phyloP scores from a whole-genome alignment of 306 rosid species.

The Abrus pulchellus region DNA sequence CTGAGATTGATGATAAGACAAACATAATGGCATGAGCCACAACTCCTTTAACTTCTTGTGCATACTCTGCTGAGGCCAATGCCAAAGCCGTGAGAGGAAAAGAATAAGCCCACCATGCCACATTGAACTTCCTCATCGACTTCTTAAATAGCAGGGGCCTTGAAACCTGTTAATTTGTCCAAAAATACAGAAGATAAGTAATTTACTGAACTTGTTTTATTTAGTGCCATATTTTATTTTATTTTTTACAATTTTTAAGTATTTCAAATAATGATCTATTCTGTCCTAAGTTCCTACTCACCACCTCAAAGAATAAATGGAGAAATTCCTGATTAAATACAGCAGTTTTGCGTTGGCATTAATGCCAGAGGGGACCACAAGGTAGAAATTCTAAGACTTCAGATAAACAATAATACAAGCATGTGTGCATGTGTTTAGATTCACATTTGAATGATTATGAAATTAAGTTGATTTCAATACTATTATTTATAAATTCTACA shows the following conservation, averaged over 20 bases:
- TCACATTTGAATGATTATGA: no score
- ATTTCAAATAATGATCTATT: no score
- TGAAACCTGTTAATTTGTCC: constrained; percentile 52
- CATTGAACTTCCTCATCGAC: constrained; percentile 64
- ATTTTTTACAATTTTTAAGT: background rate
- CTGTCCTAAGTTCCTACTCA: no score
- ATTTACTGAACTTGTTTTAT: background rate
- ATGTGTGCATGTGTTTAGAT: no score
- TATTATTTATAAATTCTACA: no score
- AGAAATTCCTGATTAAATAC: background rate
- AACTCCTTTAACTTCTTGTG: constrained; percentile 55
- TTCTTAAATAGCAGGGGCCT: constrained; percentile 69
- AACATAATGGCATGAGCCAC: constrained; percentile 54
- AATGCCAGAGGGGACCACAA: background rate
- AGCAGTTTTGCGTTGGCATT: constrained; percentile 23
- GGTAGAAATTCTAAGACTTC: background rate
- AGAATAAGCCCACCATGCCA: constrained; percentile 78
- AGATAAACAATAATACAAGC: background rate
- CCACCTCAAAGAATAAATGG: background rate
- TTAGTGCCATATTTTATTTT: background rate
- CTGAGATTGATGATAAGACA: constrained; percentile 48
- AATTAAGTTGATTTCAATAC: no score
- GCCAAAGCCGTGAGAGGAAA: constrained; percentile 62
- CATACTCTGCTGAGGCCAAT: constrained; percentile 65
- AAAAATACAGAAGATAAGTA: background rate